Evolutionary conservation across 2,329 filamentous ascomycete genomes (phyloP).

Genomic region (Botrytis tulipae): DNA sequence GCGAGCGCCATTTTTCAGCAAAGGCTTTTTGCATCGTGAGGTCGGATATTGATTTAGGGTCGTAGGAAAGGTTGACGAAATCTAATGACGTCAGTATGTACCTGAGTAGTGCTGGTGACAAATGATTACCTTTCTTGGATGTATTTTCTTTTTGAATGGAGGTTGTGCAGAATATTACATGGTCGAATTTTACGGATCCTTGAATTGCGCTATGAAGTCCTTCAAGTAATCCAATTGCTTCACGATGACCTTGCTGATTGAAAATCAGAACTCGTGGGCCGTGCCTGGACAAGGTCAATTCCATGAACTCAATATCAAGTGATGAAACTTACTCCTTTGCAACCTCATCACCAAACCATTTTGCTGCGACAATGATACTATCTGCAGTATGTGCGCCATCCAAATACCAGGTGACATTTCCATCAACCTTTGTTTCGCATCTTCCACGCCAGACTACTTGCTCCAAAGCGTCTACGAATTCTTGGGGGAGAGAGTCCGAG

Average conservation of each 20-base stretch:
- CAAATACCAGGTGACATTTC: slow-evolving; percentile 74
- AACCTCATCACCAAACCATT: slow-evolving; percentile 69
- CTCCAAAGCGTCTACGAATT: slow-evolving; percentile 72
- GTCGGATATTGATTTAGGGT: slow-evolving; percentile 44
- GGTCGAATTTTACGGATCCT: slow-evolving; percentile 55
- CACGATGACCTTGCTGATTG: slow-evolving; percentile 68
- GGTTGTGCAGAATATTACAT: slow-evolving; percentile 80
- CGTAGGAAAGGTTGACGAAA: slow-evolving; percentile 53
- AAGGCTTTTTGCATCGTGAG: slow-evolving; percentile 65
- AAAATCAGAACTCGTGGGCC: slow-evolving; percentile 68
- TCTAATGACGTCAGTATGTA: slow-evolving; percentile 39
- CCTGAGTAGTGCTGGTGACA: neutral
- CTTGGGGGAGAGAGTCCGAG: slow-evolving; percentile 44
- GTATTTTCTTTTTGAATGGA: slow-evolving; percentile 54
- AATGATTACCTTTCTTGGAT: slow-evolving; percentile 46
- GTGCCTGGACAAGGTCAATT: slow-evolving; percentile 28
- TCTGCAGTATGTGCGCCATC: slow-evolving; percentile 93
- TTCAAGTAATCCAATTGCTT: slow-evolving; percentile 50
- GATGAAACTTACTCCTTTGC: slow-evolving; percentile 29
- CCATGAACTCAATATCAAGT: neutral
- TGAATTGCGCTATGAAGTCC: slow-evolving; percentile 48
- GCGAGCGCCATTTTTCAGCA: slow-evolving; percentile 35
- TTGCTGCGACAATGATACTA: slow-evolving; percentile 76
- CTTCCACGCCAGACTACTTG: slow-evolving; percentile 75
- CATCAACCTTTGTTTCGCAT: slow-evolving; percentile 61